Base-by-base conservation (phyloP, 768 basidiomycete genomes). In the Cantharellus cinnabarinus region DNA sequence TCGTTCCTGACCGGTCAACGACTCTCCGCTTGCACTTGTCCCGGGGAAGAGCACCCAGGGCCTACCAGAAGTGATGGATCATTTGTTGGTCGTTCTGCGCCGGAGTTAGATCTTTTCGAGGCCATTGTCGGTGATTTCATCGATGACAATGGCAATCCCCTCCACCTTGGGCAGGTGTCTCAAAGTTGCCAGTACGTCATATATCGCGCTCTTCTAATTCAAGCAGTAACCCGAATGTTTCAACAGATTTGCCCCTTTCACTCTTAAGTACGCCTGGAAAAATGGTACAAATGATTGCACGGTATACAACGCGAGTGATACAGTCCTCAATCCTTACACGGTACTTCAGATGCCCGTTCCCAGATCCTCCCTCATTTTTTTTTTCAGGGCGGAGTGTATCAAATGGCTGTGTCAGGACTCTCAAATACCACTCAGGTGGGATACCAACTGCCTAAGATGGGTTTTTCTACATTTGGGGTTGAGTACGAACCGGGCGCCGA, bases 51-150 rank as follows among this genome's bases (percentile, higher is more conserved):
- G 10, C 91, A 95, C 69, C 93, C 93, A 2, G 93, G 93, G 4
- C 91, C 91, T 34, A 69, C 79, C 54, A 81, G 82, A 61, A 61
- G 71, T 0, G 85, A 94, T 63, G 89, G 89, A 39, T 75, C 81
- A 2, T 91, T 79, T 65, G 79, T 84, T 34, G 90, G 89, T 5
- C 79, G 90, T 55, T 68, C 82, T 38, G 85, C 89, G 3, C 89
- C 89, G 1, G 90, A 94, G 69, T 90, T 94, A 48, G 90, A 94
- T 73, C 74, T 90, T 38, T 81, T 93, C 66, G 90, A 93, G 72
- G 84, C 89, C 65, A 2, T 50, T 60, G 5, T 53, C 58, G 2
- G 38, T 14, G 41, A 29, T 38, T 37, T 55, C 51, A 54, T 62
- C 52, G 39, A 59, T 37, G 10, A 10, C 10, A 10, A 10, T 54